phyloP scores from a whole-genome alignment of 176 grass and related monocot genomes.

The Alopecurus myosuroides region DNA sequence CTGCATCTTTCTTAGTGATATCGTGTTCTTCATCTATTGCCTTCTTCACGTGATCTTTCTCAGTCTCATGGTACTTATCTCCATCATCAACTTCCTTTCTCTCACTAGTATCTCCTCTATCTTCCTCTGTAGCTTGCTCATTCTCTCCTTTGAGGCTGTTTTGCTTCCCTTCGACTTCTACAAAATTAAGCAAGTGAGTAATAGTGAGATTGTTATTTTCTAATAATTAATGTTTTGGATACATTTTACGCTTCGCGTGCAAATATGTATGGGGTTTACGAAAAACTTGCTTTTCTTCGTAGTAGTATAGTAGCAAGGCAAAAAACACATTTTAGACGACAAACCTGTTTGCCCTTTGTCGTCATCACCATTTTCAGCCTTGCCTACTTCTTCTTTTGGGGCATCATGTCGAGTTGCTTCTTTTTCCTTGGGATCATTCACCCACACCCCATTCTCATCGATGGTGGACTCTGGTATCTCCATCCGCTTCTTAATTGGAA shows the following conservation, averaged over 20 bases:
- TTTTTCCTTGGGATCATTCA: conserved; percentile 13
- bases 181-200: neutral
- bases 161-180: neutral
- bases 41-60: too few relatives aligned
- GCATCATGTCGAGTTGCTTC: neutral
- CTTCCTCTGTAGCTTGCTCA: neutral
- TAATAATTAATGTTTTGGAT: neutral
- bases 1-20: neutral
- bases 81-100: neutral
- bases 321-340: too few relatives aligned
- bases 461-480: neutral
- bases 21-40: neutral
- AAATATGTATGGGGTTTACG: neutral
- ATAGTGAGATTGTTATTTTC: neutral
- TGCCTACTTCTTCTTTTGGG: neutral
- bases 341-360: neutral
- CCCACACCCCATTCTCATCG: conserved; percentile 31
- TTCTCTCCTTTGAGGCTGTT: neutral
- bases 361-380: neutral
- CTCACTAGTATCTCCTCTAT: neutral
- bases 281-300: too few relatives aligned
- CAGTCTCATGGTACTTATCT: neutral
- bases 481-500: neutral
- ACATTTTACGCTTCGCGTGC: neutral
- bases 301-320: neutral